phyloP scores from a whole-genome alignment of 192 early-diverging fungal genomes.

The Lobulomyces angularis region DNA sequence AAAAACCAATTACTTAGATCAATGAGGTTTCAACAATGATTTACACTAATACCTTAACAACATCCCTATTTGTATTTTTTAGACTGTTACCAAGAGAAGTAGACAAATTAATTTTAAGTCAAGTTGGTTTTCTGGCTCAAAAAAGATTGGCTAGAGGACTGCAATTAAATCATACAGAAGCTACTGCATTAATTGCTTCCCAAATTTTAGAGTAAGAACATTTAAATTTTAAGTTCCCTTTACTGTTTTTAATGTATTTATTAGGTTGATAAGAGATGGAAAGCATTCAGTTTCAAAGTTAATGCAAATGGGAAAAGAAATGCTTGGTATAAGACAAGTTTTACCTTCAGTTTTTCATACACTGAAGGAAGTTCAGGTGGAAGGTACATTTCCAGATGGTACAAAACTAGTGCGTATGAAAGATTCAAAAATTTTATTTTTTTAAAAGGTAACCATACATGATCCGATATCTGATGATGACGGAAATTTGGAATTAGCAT shows the following conservation, averaged over 20 bases:
- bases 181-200: slow-evolving; percentile 77
- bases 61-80: no score
- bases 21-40: no score
- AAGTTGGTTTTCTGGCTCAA: slow-evolving; percentile 82
- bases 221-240: not conserved
- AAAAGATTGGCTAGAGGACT: slow-evolving; percentile 79
- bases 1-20: no score
- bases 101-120: slow-evolving; percentile 83
- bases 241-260: slow-evolving; percentile 5
- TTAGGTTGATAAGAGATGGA: slow-evolving; percentile 75
- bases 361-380: slow-evolving; percentile 74
- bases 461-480: slow-evolving; percentile 74
- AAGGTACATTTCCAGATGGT: slow-evolving; percentile 87
- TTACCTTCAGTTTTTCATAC: slow-evolving; percentile 53
- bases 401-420: slow-evolving; percentile 88
- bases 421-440: no score
- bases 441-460: slow-evolving; percentile 89
- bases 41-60: no score
- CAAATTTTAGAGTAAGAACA: slow-evolving; percentile 52
- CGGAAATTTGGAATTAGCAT: slow-evolving; percentile 69
- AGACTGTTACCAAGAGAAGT: slow-evolving; percentile 79
- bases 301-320: slow-evolving; percentile 72
- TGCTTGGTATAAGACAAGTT: slow-evolving; percentile 81
- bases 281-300: slow-evolving; percentile 59
- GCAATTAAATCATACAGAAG: slow-evolving; percentile 74